Conservation (phyloP, 2,329 filamentous ascomycete genomes). For the Pseudogymnoascus sp. region DNA sequence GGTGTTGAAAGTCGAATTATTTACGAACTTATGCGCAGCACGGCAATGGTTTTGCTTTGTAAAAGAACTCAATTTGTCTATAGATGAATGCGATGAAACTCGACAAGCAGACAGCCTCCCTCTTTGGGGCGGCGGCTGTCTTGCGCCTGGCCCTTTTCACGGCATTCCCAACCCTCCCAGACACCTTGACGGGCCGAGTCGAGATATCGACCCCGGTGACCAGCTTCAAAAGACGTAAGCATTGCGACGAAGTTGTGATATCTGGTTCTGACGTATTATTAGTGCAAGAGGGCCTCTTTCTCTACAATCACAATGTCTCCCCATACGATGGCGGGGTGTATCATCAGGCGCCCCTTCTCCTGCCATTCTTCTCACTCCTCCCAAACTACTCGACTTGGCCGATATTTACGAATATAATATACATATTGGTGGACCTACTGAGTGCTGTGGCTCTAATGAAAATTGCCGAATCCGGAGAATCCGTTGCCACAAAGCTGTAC, state of each 20-base stretch:
- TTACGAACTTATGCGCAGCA: not conserved
- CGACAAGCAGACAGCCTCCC: conserved; percentile 50
- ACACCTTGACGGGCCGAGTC: conserved; percentile 80
- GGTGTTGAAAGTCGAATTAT: not conserved
- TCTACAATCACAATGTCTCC: conserved; percentile 93
- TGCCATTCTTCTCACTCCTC: conserved; percentile 80
- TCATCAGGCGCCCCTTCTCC: conserved; percentile 71
- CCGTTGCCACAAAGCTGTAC: conserved; percentile 36
- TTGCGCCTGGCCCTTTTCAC: conserved; percentile 73
- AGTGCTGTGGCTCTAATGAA: conserved; percentile 70
- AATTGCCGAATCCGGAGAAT: conserved; percentile 75
- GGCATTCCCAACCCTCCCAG: conserved; percentile 73
- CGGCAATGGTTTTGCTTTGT: not conserved
- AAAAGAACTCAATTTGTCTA: conserved; percentile 10
- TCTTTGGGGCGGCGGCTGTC: conserved; percentile 68
- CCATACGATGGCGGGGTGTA: conserved; percentile 90
- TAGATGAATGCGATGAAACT: conserved; percentile 35
- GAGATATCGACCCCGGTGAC: conserved; percentile 96
- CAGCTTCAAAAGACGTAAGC: conserved; percentile 91
- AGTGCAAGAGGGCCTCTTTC: conserved; percentile 95
- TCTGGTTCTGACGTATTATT: conserved; percentile 14
- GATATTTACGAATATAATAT: conserved; percentile 72
- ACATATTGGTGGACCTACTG: conserved; percentile 70
- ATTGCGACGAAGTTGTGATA: not conserved
- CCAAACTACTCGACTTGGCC: conserved; percentile 56